Percentiles rank a stretch among this genome's conserved stretches.
phyloP scores from a whole-genome alignment of 495 filamentous ascomycete genomes.

The Hapsidospora chrysogenum region DNA sequence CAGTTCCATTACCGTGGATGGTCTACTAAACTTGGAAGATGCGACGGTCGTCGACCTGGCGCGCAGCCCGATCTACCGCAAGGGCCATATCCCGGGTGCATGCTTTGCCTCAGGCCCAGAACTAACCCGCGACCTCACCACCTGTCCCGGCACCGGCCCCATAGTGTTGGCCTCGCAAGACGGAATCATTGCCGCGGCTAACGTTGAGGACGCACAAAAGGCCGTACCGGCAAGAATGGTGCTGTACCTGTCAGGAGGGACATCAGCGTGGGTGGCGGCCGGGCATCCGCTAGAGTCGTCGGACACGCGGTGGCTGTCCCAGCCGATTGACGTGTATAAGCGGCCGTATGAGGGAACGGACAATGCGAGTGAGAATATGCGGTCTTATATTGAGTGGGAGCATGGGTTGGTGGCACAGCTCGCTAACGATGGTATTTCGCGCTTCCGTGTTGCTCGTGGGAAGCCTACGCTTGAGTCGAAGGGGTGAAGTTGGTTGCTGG shows the following conservation, averaged over 20 bases:
- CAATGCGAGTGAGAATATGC: background rate
- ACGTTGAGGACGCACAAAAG: background rate
- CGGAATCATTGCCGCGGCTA: background rate
- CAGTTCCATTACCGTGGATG: background rate
- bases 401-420: background rate
- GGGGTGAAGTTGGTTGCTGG: background rate
- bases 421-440: background rate
- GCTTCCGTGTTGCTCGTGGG: background rate
- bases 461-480: background rate
- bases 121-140: background rate
- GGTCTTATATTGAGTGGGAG: background rate
- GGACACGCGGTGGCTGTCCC: background rate
- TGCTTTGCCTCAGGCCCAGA: background rate
- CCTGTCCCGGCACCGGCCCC: background rate
- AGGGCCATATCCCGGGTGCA: background rate
- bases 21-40: background rate
- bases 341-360: background rate
- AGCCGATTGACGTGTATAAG: background rate
- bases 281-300: background rate
- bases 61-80: background rate
- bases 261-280: background rate
- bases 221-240: background rate
- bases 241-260: background rate
- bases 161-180: background rate
- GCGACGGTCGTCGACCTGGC: background rate